phyloP scores from a whole-genome alignment of 163 green algal species.

The Scenedesmus sp. region DNA sequence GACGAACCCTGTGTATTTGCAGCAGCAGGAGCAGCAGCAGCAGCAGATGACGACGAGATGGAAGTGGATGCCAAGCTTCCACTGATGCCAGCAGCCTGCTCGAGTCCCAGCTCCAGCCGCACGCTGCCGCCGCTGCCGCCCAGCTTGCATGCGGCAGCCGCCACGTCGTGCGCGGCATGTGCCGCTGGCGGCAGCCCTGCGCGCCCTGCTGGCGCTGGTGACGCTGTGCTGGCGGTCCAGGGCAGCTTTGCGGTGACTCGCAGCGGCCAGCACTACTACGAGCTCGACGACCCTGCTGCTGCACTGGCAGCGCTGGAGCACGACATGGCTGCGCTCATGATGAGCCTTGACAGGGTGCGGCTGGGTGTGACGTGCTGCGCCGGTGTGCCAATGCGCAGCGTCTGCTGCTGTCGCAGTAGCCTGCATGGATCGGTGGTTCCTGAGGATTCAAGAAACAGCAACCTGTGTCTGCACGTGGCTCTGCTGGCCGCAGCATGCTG shows the following conservation, averaged over 20 bases:
- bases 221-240: neutral
- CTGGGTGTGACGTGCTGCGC: no score
- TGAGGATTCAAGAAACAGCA: no score
- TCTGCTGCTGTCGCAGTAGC: no score
- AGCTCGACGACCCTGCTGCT: slow-evolving; percentile 60
- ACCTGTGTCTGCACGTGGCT: no score
- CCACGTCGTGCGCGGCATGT: neutral
- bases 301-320: slow-evolving; percentile 84
- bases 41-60: slow-evolving; percentile 38
- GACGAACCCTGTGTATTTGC: neutral
- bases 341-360: neutral
- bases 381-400: no score
- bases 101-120: neutral
- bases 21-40: slow-evolving; percentile 40
- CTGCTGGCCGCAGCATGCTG: no score
- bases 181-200: neutral
- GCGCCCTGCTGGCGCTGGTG: slow-evolving; percentile 18
- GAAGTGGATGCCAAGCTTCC: slow-evolving; percentile 11
- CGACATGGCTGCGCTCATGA: slow-evolving; percentile 72
- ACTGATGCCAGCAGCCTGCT: neutral
- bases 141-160: neutral
- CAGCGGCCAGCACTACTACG: slow-evolving; percentile 58
- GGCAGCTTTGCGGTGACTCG: neutral
- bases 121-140: neutral
- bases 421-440: no score